These are phyloP conservation scores for Phylloporus gajari DNA, from an alignment of 1,284 basidiomycete genomes.

Conservation along the genomic window DNA sequence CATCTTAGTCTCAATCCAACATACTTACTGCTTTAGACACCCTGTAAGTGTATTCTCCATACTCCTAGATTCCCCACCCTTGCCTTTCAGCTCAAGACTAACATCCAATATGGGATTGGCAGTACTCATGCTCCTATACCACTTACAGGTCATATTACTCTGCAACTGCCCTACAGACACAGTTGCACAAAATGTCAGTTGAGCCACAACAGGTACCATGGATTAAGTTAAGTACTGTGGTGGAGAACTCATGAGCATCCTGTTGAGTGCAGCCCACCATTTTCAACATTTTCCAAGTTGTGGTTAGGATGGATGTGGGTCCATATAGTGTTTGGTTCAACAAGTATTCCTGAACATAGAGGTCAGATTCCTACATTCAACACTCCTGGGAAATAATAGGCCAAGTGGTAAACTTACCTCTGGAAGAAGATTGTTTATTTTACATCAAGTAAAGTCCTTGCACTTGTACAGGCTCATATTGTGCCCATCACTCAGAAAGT, in stretches of 20 bases:
- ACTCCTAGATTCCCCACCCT: conserved; percentile 44
- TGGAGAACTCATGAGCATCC: no score
- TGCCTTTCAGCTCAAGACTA: no score
- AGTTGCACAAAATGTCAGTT: no score
- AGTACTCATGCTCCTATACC: no score
- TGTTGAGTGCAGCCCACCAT: conserved; percentile 47
- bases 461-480: conserved; percentile 74
- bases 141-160: no score
- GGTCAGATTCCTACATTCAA: background rate
- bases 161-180: no score
- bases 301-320: conserved; percentile 85
- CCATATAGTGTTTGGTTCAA: conserved; percentile 78
- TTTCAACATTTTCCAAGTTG: conserved; percentile 90
- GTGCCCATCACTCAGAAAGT: conserved; percentile 91
- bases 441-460: conserved; percentile 90
- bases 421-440: conserved; percentile 92
- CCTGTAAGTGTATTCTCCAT: conserved; percentile 71
- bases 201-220: no score
- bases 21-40: conserved; percentile 72
- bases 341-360: conserved; percentile 69
- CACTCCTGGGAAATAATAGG: background rate
- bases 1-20: background rate
- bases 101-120: no score
- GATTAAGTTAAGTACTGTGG: no score
- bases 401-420: conserved; percentile 64